Base-by-base conservation (phyloP, 768 basidiomycete genomes). In the Crassisporium funariophilum region DNA sequence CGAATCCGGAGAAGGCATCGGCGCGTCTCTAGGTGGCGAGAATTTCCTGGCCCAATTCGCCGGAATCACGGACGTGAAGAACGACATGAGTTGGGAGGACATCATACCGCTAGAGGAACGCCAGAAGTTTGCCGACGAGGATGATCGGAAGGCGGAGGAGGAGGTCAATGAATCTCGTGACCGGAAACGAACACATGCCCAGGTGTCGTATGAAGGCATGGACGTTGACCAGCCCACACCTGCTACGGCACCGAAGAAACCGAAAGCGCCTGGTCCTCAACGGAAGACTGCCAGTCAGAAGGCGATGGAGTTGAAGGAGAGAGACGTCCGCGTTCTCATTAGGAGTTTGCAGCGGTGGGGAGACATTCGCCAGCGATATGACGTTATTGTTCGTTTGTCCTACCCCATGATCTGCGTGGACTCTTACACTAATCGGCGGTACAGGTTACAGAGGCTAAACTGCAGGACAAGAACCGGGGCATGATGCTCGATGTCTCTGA, bases 71-170 rank as follows among this genome's bases (percentile, higher is more conserved):
- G 97, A 99, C 65, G 85, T 99, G 63, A 98, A 98, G 79, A 92
- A 94, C 63, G 95, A 98, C 70, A 93, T 95, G 83, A 92, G 68
- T 60, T 99, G 97, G 97, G 97, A 99, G 62, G 97, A 98, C 51
- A 98, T 99, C 67, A 98, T 99, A 57, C 97, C 97, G 13, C 65
- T 88, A 7, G 93, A 95, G 17, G 93, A 93, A 59, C 86, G 97
- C 5, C 83, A 86, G 65, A 84, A 82, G 63, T 82, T 86, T 35
- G 78, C 79, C 21, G 94, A 95, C 54, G 86, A 91, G 49, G 85
- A 86, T 50, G 77, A 85, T 47, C 76, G 80, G 47, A 84, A 83
- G 58, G 81, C 79, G 27, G 87, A 91, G 57, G 88, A 92, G 49
- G 61, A 84, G 47, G 77, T 72, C 39, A 81, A 83, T 52, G 87